These are phyloP conservation scores for Chara braunii DNA, from an alignment of 139 green algal genomes.

Conservation along the genomic window DNA sequence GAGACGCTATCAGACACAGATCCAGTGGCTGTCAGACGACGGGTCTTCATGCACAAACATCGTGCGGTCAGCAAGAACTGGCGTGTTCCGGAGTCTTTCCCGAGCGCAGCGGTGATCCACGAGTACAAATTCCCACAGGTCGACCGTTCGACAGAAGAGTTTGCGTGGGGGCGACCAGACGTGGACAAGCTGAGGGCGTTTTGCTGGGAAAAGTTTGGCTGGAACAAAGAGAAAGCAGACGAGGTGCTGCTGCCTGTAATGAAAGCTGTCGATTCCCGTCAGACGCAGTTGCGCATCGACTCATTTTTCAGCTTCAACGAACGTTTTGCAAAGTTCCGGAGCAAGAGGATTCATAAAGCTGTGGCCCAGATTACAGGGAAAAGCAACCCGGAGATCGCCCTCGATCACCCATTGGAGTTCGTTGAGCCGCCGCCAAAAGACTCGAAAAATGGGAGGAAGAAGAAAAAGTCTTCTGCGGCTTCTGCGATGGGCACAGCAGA, in stretches of 20 bases:
- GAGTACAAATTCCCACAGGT: conserved; percentile 34
- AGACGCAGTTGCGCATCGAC: conserved; percentile 43
- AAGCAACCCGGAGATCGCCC: conserved; percentile 8
- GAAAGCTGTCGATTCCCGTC: conserved; percentile 17
- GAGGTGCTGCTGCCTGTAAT: conserved; percentile 33
- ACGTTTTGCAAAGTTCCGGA: conserved; percentile 43
- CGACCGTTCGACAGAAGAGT: conserved; percentile 10
- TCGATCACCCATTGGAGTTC: too few relatives aligned
- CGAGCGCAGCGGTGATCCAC: conserved; percentile 15
- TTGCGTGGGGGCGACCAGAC: conserved; percentile 28
- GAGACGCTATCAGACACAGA: background rate
- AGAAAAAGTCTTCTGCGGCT: too few relatives aligned
- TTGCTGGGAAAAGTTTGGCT: conserved; percentile 19
- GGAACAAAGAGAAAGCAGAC: conserved; percentile 29
- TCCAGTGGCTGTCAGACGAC: background rate
- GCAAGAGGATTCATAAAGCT: conserved; percentile 42
- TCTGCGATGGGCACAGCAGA: too few relatives aligned
- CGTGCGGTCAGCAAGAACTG: conserved; percentile 28
- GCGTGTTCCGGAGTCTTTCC: conserved; percentile 32
- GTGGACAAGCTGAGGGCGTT: conserved; percentile 10
- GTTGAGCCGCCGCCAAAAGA: too few relatives aligned
- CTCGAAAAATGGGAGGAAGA: too few relatives aligned
- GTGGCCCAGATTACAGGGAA: conserved; percentile 33
- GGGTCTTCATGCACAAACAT: conserved; percentile 8
- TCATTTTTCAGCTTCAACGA: conserved; percentile 43